Conservation (phyloP, 78 protist species). For the Polysphondylium violaceum region DNA sequence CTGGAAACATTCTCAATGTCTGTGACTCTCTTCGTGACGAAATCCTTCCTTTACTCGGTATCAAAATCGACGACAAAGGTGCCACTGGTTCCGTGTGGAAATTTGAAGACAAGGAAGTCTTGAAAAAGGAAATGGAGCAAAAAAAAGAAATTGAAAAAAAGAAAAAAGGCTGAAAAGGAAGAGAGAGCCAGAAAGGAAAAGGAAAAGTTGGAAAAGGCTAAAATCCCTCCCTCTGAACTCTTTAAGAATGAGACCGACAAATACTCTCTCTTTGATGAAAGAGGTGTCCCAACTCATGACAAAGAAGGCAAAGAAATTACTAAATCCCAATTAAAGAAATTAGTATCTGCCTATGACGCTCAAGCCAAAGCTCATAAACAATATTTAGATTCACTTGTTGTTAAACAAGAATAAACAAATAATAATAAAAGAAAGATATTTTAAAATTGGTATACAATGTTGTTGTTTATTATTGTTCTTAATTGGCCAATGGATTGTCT, state of each 20-base stretch:
- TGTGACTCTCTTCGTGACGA: constrained; percentile 79
- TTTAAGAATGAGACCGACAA: constrained; percentile 50
- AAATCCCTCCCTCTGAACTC: constrained; percentile 63
- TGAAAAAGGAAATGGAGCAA: constrained; percentile 40
- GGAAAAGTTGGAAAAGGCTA: constrained; percentile 45
- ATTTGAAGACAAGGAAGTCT: constrained; percentile 55
- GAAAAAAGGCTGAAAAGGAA: constrained; percentile 38
- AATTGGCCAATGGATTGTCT: constrained; percentile 13
- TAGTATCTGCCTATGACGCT: constrained; percentile 50
- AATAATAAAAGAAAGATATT: background rate
- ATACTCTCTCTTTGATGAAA: constrained; percentile 58
- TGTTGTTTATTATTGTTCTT: background rate
- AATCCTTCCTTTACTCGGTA: constrained; percentile 69
- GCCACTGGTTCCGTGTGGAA: constrained; percentile 55
- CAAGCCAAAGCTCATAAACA: constrained; percentile 47
- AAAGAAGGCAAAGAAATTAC: constrained; percentile 65
- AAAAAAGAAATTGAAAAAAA: constrained; percentile 35
- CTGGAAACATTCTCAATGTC: constrained; percentile 17
- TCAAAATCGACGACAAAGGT: constrained; percentile 61
- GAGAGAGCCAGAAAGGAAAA: constrained; percentile 37
- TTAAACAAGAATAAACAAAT: too few species aligned
- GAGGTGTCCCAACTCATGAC: constrained; percentile 85
- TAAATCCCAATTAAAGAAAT: constrained; percentile 54
- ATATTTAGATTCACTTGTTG: constrained; percentile 27
- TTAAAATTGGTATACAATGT: background rate